These are phyloP conservation scores for Lolium rigidum DNA, from an alignment of 176 grass and related monocot genomes.

Conservation along the genomic window DNA sequence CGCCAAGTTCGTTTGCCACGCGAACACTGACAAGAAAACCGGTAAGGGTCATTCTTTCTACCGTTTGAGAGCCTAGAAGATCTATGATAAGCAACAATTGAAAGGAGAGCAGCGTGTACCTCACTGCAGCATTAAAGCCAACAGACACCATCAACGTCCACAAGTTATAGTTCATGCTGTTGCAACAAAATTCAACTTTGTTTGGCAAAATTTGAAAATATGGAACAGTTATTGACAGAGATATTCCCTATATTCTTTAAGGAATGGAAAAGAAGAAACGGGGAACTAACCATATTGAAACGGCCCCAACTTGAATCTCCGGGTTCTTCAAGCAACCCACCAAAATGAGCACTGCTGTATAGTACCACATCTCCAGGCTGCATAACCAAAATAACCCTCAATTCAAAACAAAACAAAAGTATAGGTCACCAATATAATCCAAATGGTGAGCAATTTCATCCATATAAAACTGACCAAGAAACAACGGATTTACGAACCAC, in stretches of 20 bases:
- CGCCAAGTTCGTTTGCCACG: slow-evolving; percentile 80
- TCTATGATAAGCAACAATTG: background rate
- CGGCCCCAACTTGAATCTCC: slow-evolving; percentile 60
- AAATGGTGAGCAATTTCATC: background rate
- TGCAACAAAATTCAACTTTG: background rate
- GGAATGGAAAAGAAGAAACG: background rate
- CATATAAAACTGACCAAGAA: background rate
- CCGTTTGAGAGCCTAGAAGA: too few species aligned
- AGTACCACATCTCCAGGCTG: slow-evolving; percentile 86
- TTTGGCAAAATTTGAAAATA: background rate
- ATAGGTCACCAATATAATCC: too few species aligned
- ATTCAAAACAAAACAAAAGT: background rate
- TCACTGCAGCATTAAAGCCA: slow-evolving; percentile 72
- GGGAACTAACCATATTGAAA: slow-evolving; percentile 64
- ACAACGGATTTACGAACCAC: slow-evolving; percentile 41
- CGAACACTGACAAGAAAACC: slow-evolving; percentile 46
- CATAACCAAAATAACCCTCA: background rate
- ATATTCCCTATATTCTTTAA: too few species aligned
- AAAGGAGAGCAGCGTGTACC: slow-evolving; percentile 33
- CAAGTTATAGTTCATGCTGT: slow-evolving; percentile 73
- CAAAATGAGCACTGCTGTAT: slow-evolving; percentile 68
- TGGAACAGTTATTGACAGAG: too few species aligned
- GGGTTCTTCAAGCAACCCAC: slow-evolving; percentile 69
- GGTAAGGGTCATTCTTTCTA: background rate
- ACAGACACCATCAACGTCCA: slow-evolving; percentile 76